Evolutionary conservation across 257 asterid species (phyloP).

Genomic region (Pogostemon cablin): DNA sequence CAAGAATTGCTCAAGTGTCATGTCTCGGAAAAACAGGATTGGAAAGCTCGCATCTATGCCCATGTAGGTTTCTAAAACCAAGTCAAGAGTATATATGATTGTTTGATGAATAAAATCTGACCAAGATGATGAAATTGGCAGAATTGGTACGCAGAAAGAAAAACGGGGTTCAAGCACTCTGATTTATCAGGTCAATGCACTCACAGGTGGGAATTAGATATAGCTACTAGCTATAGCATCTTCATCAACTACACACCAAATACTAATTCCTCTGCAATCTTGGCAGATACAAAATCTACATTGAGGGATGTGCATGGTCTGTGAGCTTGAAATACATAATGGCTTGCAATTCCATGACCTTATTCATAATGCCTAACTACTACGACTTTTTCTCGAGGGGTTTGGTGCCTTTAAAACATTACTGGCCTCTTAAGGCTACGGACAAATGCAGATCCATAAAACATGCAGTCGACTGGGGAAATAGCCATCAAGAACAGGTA

Average conservation of each 20-base stretch:
- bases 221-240: neutral
- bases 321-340: conserved; percentile 86
- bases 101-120: too few species aligned
- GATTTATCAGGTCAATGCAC: conserved; percentile 68
- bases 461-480: conserved; percentile 80
- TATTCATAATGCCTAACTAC: conserved; percentile 57
- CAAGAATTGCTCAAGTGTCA: conserved; percentile 70
- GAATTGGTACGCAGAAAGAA: conserved; percentile 3
- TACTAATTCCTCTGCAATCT: neutral
- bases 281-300: conserved; percentile 70
- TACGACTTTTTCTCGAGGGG: conserved; percentile 78
- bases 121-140: neutral
- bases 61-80: conserved; percentile 45
- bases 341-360: conserved; percentile 66
- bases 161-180: conserved; percentile 22
- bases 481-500: conserved; percentile 37
- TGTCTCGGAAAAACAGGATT: conserved; percentile 60
- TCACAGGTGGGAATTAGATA: conserved; percentile 49
- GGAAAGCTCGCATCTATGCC: conserved; percentile 67
- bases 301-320: conserved; percentile 87
- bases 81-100: too few species aligned
- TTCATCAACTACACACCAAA: too few species aligned
- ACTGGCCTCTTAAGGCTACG: conserved; percentile 63
- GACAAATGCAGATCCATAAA: conserved; percentile 74
- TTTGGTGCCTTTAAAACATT: conserved; percentile 69